Evolutionary conservation across 768 basidiomycete species (phyloP), one percentile per base, ranked within the genome.

Genomic region (Psilocybe subaeruginosa): DNA sequence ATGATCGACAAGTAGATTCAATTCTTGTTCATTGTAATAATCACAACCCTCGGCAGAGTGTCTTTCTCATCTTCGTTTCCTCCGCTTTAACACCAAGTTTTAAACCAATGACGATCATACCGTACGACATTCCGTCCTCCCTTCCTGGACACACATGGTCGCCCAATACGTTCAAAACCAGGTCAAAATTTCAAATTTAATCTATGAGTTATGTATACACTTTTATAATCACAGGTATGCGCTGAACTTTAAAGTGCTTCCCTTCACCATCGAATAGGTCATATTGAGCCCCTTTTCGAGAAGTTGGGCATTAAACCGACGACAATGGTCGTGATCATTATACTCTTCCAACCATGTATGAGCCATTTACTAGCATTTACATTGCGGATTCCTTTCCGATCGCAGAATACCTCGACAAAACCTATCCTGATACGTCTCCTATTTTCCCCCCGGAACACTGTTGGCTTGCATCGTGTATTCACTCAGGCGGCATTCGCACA

Each of bases 351-450:
- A 74, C 74, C 46, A 77, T 80, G 58, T 65, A 74, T 50, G 80
- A 82, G 58, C 72, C 76, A 29, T 68, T 66, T 41, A 80, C 74
- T 6, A 68, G 70, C 1, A 61, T 59, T 9, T 65, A 73, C 58
- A 29, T 82, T 27, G 41, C 79, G 0, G 80, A 84, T 51, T 80
- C 79, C 5, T 70, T 75, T 56, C 63, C 66, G 11, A 83, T 83
- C 54, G 80, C 80, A 0, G 70, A 73, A 58, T 83, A 83, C 56
- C 79, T 82, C 39, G 82, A 84, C 30, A 70, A 64, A 16, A 69
- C 70, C 0, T 83, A 80, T 62, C 79, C 81, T 3, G 59, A 71
- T 45, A 69, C 74, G 0, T 72, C 72, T 0, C 59, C 54, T 7
- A 47, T 72, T 37, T 66, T 75, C 43, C 70, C 71, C 5, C 39